Percentiles rank a stretch among this genome's conserved stretches.
Evolutionary conservation across 331 rosid species (phyloP).

Genomic region (Malus hybrid): DNA sequence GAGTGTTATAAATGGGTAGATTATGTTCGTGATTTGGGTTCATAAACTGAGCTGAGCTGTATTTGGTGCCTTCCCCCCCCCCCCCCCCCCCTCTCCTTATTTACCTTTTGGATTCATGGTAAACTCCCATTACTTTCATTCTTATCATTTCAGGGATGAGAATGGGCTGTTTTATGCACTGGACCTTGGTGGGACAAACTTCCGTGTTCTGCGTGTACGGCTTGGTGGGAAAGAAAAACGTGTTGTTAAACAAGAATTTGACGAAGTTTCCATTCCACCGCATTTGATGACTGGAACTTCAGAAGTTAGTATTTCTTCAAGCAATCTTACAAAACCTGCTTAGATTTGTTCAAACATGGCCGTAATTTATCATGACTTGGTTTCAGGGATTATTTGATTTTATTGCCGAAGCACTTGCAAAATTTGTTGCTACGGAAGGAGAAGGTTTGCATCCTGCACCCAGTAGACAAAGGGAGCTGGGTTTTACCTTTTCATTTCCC

Average conservation of each 20-base stretch:
- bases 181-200: constrained; percentile 99
- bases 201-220: constrained; percentile 83
- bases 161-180: constrained; percentile 81
- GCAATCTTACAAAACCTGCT: constrained; percentile 14
- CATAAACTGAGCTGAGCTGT: not conserved
- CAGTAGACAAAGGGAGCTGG: constrained; percentile 91
- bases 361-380: constrained; percentile 22
- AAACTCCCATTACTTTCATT: not conserved
- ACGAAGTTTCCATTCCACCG: constrained; percentile 94
- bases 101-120: too few species aligned
- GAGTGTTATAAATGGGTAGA: not conserved
- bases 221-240: constrained; percentile 67
- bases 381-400: constrained; percentile 83
- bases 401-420: constrained; percentile 70
- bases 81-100: too few species aligned
- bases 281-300: constrained; percentile 83
- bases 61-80: not conserved
- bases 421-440: constrained; percentile 73
- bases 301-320: constrained; percentile 50
- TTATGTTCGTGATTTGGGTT: not conserved
- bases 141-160: constrained; percentile 56
- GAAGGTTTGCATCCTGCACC: constrained; percentile 65
- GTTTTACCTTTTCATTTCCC: constrained; percentile 97
- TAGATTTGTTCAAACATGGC: constrained; percentile 10
- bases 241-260: constrained; percentile 43